Evolutionary conservation across 1,284 basidiomycete species (phyloP), one percentile per base, ranked within the genome.

Genomic region (Apiotrichum brassicae): DNA sequence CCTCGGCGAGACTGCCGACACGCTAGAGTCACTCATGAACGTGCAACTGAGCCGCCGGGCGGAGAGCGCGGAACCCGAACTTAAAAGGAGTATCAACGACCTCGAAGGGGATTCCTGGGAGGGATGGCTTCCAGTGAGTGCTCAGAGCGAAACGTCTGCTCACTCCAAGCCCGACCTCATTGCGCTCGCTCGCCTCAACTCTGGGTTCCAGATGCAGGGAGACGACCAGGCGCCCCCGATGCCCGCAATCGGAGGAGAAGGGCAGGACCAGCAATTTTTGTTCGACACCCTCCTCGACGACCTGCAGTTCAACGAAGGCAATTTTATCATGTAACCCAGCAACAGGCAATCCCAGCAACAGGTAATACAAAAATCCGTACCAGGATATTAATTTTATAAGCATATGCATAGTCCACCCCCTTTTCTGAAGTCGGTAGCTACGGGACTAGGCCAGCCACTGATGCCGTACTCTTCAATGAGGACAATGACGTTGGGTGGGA

Each of bases 1-100:
- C 24, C 48, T 53, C 12, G 54, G 54, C 45, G 54, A 56, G 25
- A 48, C 46, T 24, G 51, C 51, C n/a, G 54, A 56, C 39, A 47
- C 51, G 18, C 51, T 56, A 12, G 19, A 45, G 37, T 42, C 37
- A 5, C 48, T 56, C 23, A 50, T 56, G 48, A 53, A 53, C 25
- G 44, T 56, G 23, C 54, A 56, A 48, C 51, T 56, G n/a, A 23
- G 20, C 20, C 46, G 50, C 12, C 43, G 54, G 14, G 14, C 37
- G 4, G 51, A 48, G 18, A 36, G 41, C n/a, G 19, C 40, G 2
- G 26, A 46, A 6, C 48, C 48, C 12, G 35, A 37, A 5, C 47
- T 48, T 20, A 56, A 56, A 43, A 48, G 54, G 14, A 38, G 38
- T 22, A 46, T 50, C 20, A 35, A 22, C 30, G 54, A 53, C 23